phyloP scores from a whole-genome alignment of 345 rosid genomes.

The Euphorbia lathyris region DNA sequence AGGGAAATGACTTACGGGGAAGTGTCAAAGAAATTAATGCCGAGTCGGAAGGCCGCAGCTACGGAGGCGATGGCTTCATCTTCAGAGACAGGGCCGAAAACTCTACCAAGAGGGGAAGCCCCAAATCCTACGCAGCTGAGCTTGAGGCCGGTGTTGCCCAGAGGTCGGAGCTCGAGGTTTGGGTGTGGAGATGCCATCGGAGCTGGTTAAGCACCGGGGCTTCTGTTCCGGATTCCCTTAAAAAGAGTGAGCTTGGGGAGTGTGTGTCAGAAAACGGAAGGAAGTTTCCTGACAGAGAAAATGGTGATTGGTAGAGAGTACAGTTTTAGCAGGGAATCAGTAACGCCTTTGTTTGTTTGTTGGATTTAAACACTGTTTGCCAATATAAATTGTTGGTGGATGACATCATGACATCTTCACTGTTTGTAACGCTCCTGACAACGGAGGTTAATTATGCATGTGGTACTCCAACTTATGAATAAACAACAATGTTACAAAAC shows the following conservation, averaged over 20 bases:
- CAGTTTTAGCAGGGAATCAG: too few relatives aligned
- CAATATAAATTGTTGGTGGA: too few relatives aligned
- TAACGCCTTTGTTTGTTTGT: too few relatives aligned
- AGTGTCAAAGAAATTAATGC: conserved; percentile 97
- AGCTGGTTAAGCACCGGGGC: not conserved
- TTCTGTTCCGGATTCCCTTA: not conserved
- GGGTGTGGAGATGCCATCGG: conserved; percentile 12
- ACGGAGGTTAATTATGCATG: too few relatives aligned
- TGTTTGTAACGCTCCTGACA: too few relatives aligned
- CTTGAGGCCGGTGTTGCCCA: conserved; percentile 20
- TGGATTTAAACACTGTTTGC: too few relatives aligned
- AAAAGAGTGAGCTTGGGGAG: not conserved
- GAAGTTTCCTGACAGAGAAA: not conserved
- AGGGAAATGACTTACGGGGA: conserved; percentile 60
- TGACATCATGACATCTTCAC: too few relatives aligned
- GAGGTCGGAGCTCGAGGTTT: conserved; percentile 15
- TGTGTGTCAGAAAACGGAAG: not conserved
- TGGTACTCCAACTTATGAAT: too few relatives aligned
- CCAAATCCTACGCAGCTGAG: conserved; percentile 84
- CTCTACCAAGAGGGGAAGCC: conserved; percentile 83
- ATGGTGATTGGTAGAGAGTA: too few relatives aligned
- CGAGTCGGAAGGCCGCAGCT: conserved; percentile 68
- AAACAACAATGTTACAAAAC: too few relatives aligned
- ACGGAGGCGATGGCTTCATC: conserved; percentile 77
- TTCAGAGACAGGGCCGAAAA: conserved; percentile 82